Percentiles rank a stretch among this genome's conserved stretches.
phyloP scores from a whole-genome alignment of 2,329 filamentous ascomycete genomes.

The Neoscytalidium dimidiatum region DNA sequence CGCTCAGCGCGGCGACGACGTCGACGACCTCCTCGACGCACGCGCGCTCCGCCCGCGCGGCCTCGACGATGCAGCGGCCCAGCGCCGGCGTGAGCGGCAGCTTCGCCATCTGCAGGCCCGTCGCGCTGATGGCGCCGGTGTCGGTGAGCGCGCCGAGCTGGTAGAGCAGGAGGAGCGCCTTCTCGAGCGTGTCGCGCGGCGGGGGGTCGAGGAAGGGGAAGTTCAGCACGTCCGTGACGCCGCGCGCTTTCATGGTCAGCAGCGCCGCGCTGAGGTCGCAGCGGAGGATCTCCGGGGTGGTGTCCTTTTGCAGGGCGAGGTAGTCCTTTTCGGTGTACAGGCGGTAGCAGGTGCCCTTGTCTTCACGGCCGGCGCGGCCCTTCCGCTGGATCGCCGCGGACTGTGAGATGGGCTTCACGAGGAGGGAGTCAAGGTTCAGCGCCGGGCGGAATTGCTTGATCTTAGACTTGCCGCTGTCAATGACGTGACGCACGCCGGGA shows the following conservation, averaged over 20 bases:
- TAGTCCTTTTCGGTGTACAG: slow-evolving; percentile 84
- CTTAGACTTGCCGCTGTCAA: slow-evolving; percentile 93
- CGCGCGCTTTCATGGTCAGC: slow-evolving; percentile 90
- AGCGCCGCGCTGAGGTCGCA: slow-evolving; percentile 86
- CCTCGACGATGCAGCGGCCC: slow-evolving; percentile 80
- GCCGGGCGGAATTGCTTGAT: slow-evolving; percentile 85
- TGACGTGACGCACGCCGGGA: slow-evolving; percentile 84
- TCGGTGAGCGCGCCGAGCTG: slow-evolving; percentile 75
- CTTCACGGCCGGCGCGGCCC: slow-evolving; percentile 91
- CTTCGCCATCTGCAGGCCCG: slow-evolving; percentile 75
- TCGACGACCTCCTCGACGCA: slow-evolving; percentile 85
- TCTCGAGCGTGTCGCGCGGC: slow-evolving; percentile 74
- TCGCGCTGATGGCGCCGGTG: slow-evolving; percentile 69
- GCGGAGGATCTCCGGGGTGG: slow-evolving; percentile 84
- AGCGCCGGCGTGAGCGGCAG: slow-evolving; percentile 82
- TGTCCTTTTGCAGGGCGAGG: slow-evolving; percentile 67
- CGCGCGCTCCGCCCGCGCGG: slow-evolving; percentile 67
- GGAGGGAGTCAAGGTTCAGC: slow-evolving; percentile 84
- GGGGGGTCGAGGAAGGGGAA: slow-evolving; percentile 89
- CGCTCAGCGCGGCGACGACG: slow-evolving; percentile 68
- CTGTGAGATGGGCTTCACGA: slow-evolving; percentile 88
- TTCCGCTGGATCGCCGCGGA: slow-evolving; percentile 90
- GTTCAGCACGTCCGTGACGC: slow-evolving; percentile 74
- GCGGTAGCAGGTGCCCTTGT: slow-evolving; percentile 83
- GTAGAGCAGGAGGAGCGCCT: slow-evolving; percentile 78